These are phyloP conservation scores for Acrasis kona DNA, from an alignment of 78 protist genomes.

Conservation along the genomic window DNA sequence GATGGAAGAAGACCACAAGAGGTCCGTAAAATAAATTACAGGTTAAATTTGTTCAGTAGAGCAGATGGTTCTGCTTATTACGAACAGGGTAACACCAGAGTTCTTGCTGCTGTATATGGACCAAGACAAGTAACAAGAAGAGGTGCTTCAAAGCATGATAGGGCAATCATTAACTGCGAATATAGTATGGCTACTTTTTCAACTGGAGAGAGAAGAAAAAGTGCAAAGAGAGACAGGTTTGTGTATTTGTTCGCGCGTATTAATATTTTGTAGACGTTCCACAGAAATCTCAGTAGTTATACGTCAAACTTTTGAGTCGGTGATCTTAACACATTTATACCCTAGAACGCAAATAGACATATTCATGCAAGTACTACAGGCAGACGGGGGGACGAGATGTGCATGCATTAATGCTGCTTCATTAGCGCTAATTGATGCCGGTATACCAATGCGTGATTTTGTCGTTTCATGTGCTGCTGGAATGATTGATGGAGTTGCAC, in stretches of 20 bases:
- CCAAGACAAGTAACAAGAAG: slow-evolving; percentile 56
- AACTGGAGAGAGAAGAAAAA: slow-evolving; percentile 32
- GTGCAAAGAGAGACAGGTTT: neutral
- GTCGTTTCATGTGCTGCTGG: slow-evolving; percentile 50
- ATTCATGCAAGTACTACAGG: slow-evolving; percentile 74
- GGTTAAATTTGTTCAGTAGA: slow-evolving; percentile 26
- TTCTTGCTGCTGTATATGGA: slow-evolving; percentile 78
- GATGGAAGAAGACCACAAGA: slow-evolving; percentile 86
- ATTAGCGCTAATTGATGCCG: slow-evolving; percentile 88
- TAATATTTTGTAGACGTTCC: too few species aligned
- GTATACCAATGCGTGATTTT: slow-evolving; percentile 76
- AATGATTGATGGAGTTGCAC: slow-evolving; percentile 39
- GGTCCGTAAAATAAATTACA: slow-evolving; percentile 30
- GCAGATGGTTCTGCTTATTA: slow-evolving; percentile 83
- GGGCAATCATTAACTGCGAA: slow-evolving; percentile 57
- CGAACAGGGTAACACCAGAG: slow-evolving; percentile 74
- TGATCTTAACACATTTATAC: slow-evolving; percentile 32
- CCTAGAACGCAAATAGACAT: slow-evolving; percentile 84
- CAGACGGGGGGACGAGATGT: slow-evolving; percentile 74
- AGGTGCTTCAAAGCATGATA: slow-evolving; percentile 26
- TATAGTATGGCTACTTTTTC: slow-evolving; percentile 58
- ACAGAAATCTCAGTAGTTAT: slow-evolving; percentile 12
- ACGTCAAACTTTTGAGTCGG: slow-evolving; percentile 52
- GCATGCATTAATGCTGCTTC: slow-evolving; percentile 81
- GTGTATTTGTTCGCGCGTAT: too few species aligned